Percentiles rank a stretch among this genome's conserved stretches.
Evolutionary conservation across 2,329 filamentous ascomycete genomes (phyloP).

Genomic region (Fusarium lateritium): DNA sequence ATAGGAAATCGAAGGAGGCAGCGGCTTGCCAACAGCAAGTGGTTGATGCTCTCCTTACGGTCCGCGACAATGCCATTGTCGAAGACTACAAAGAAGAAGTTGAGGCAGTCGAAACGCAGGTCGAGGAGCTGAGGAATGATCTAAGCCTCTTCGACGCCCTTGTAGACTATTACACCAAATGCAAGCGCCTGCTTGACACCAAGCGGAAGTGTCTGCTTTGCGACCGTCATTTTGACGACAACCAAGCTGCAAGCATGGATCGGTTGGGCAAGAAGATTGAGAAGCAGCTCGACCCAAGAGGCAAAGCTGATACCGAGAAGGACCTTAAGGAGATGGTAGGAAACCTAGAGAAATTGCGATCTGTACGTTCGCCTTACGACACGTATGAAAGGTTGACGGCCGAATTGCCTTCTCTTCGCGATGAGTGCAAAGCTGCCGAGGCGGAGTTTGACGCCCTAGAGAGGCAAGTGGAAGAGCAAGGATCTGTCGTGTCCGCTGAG

Average conservation of each 20-base stretch:
- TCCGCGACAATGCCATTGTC: constrained; percentile 62
- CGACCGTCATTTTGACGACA: constrained; percentile 75
- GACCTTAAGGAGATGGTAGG: constrained; percentile 67
- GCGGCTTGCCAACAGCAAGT: constrained; percentile 72
- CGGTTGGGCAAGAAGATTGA: constrained; percentile 78
- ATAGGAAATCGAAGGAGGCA: constrained; percentile 74
- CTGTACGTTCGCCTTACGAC: constrained; percentile 78
- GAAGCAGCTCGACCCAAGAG: constrained; percentile 72
- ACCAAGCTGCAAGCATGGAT: constrained; percentile 69
- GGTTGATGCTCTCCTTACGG: constrained; percentile 61
- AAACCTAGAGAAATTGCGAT: constrained; percentile 72
- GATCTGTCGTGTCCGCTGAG: constrained; percentile 75
- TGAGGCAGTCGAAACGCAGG: constrained; percentile 67
- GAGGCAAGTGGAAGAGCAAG: constrained; percentile 75
- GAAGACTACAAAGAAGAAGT: constrained; percentile 70
- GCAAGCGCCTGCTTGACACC: constrained; percentile 74
- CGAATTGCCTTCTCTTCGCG: constrained; percentile 79
- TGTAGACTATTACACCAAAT: constrained; percentile 79
- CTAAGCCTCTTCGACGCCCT: constrained; percentile 78
- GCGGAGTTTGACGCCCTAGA: constrained; percentile 73
- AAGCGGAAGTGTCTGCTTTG: constrained; percentile 85
- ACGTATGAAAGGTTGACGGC: constrained; percentile 77
- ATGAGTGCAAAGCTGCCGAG: constrained; percentile 74
- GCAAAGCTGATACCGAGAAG: constrained; percentile 73
- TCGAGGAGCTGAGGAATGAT: constrained; percentile 74